Evolutionary conservation across 2,329 filamentous ascomycete species (phyloP), one percentile per base, ranked within the genome.

Genomic region (Trichoderma aggressivum): DNA sequence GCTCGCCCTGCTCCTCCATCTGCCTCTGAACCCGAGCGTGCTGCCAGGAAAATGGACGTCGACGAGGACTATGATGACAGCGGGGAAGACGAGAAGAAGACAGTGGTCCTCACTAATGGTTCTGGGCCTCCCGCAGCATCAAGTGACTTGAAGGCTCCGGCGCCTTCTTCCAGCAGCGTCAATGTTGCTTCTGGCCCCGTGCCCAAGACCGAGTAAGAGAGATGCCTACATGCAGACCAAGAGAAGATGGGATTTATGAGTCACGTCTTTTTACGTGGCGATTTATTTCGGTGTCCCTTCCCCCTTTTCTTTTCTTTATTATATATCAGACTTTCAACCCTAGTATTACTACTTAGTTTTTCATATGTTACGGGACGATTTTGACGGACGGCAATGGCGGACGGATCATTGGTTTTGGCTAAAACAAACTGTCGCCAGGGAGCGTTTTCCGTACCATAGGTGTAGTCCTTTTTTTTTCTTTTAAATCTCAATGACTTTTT

Each of bases 11-110:
- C 86, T 2, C 84, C 86, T 26, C 83, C 86, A 30, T 83, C 86
- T 2, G 71, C 86, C 21, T 90, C 90, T 71, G 95, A 98, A 82
- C 93, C 94, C 11, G 90, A 92, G 80, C 84, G 90, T 67, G 94
- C 96, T 39, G 94, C 94, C 24, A 88, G 96, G 26, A 97, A 97
- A 81, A 97, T 99, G 89, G 95, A 98, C 7, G 93, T 98, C 24
- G 94, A 99, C 75, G 96, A 99, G 80, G 92, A 98, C 79, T 98
- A 99, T 77, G 95, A 98, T 79, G 95, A 98, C 77, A 95, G 94
- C 71, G 93, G 89, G 5, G 94, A 97, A 75, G 95, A 98, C 72
- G 92, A 96, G 71, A 91, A 91, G 83, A 91, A 91, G 79, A 79
- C 80, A 1, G 80, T 77, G 3, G 77, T 80, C 18, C 79, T 82